Evolutionary conservation across 176 grass and related monocot species (phyloP).

Genomic region (Musa schizocarpa): DNA sequence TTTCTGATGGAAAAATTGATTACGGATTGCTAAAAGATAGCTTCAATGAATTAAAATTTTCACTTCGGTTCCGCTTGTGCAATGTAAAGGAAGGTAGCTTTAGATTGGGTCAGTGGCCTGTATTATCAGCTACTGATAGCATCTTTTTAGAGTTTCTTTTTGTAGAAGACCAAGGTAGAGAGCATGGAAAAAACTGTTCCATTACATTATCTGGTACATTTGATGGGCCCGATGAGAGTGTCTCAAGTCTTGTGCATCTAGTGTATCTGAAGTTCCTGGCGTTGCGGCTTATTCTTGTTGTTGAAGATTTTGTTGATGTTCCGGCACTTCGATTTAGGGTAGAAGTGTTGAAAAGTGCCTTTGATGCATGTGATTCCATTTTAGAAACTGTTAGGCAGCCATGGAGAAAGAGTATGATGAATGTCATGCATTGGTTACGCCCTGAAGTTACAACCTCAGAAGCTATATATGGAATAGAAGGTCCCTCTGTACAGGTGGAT

Average conservation of each 20-base stretch:
- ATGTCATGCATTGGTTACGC: conserved; percentile 70
- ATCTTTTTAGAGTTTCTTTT: conserved; percentile 53
- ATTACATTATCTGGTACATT: conserved; percentile 43
- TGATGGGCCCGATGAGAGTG: conserved; percentile 65
- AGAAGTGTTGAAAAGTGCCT: conserved; percentile 55
- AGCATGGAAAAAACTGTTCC: conserved; percentile 2
- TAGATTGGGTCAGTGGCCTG: conserved; percentile 65
- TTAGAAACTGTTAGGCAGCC: conserved; percentile 67
- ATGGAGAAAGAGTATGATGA: conserved; percentile 88
- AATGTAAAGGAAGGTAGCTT: conserved; percentile 53
- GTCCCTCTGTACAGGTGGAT: conserved; percentile 15
- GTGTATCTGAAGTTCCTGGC: conserved; percentile 52
- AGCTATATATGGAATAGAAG: conserved; percentile 46
- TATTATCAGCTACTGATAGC: conserved; percentile 31
- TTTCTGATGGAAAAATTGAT: conserved; percentile 33
- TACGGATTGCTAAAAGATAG: conserved; percentile 20
- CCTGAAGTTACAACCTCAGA: conserved; percentile 61
- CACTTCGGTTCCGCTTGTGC: conserved; percentile 46
- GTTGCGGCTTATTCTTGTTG: conserved; percentile 30
- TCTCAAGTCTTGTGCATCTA: conserved; percentile 64
- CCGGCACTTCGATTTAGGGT: conserved; percentile 45
- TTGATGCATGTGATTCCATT: conserved; percentile 46
- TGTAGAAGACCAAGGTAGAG: not conserved
- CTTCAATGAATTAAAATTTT: conserved; percentile 29
- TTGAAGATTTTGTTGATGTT: conserved; percentile 9